phyloP scores from a whole-genome alignment of 148 eudicot species.

The Persicaria tinctoria region DNA sequence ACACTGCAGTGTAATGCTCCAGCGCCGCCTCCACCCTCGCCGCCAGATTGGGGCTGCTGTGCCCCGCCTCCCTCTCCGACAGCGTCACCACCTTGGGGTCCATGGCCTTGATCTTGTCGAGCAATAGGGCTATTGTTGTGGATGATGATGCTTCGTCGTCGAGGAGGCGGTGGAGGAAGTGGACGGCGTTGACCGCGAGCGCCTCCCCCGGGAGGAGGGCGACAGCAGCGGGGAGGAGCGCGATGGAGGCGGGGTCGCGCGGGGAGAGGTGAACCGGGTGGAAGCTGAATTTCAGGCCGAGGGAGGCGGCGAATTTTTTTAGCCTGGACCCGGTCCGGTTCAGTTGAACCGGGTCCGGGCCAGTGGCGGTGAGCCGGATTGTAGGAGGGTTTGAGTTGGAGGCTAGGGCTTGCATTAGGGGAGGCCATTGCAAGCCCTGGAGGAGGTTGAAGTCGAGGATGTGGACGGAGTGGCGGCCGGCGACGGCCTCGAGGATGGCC shows the following conservation, averaged over 20 bases:
- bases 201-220: slow-evolving; percentile 41
- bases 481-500: slow-evolving; percentile 71
- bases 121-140: slow-evolving; percentile 13
- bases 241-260: slow-evolving; percentile 24
- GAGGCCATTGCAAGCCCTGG: slow-evolving; percentile 98
- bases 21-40: slow-evolving; percentile 46
- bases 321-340: slow-evolving; percentile 67
- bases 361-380: slow-evolving; percentile 66
- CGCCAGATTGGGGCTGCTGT: slow-evolving; percentile 46
- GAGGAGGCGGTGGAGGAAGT: slow-evolving; percentile 61
- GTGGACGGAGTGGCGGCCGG: slow-evolving; percentile 45
- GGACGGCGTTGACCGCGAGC: slow-evolving; percentile 66
- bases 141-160: slow-evolving; percentile 26
- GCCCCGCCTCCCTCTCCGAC: slow-evolving; percentile 70
- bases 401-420: slow-evolving; percentile 61
- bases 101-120: slow-evolving; percentile 52
- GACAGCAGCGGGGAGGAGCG: slow-evolving; percentile 10
- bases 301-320: slow-evolving; percentile 52
- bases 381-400: slow-evolving; percentile 33
- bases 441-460: slow-evolving; percentile 75
- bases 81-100: slow-evolving; percentile 59
- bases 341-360: slow-evolving; percentile 32
- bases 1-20: slow-evolving; percentile 58
- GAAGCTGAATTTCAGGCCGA: slow-evolving; percentile 57
- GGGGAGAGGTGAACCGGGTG: slow-evolving; percentile 30